Base-by-base conservation (phyloP, 345 rosid species). In the Citrus australasica region DNA sequence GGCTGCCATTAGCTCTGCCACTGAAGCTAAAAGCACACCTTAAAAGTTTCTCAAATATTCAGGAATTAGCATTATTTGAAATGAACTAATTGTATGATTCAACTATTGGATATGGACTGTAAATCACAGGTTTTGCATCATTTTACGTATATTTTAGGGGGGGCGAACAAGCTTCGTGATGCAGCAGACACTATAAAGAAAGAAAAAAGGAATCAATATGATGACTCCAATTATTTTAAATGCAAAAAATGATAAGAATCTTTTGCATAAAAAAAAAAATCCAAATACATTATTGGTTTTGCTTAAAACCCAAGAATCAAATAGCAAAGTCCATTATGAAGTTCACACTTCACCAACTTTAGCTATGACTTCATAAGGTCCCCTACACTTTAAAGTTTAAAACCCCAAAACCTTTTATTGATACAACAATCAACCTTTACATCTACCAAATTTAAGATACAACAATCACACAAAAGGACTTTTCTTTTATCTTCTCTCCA, bases 291-390 rank as follows among this genome's bases (percentile, higher is more conserved):
- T 51, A 53, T 40, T 11, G 33, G 27, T 76, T 69, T 84, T 82
- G 85, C 87, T 88, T 86, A 74, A 70, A 85, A 73, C 64, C 71
- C 48, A 86, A 85, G 86, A 64, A 76, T 77, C 30, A 77, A 53
- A 62, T 13, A 56, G 60, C 48, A 70, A 70, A 67, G 65, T 76
- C 28, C 68, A 40, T 76, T 38, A 82, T 86, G 94, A 90, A 85
- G 86, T 82, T 74, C 88, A 89, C 94, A 82, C 67, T 82, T 85
- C 90, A 91, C 92, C 98, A 85, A 92, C 92, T 88, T 82, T 32
- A 37, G 71, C 35, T 78, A 60, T 67, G 46, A 48, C 76, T 42
- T 66, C 63, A 60, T 24, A 63, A 67, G 55, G 28, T 64, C 59
- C 37, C 32, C 38, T 33, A 21, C 42, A 46, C 48, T 63, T 69